Conservation (phyloP, 768 basidiomycete species). For the Suillus brevipes region DNA sequence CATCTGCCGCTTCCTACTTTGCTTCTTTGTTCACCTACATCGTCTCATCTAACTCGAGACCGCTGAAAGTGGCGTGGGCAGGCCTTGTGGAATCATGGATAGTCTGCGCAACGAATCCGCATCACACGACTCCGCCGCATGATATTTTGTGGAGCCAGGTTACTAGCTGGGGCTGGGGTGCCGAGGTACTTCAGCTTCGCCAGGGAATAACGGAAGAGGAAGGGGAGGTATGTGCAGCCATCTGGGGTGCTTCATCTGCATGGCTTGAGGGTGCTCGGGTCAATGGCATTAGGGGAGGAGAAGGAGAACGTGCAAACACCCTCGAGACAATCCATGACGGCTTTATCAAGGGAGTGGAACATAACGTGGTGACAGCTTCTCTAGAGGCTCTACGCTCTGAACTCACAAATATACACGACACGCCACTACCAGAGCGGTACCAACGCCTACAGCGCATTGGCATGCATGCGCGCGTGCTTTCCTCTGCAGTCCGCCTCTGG, state of each 20-base stretch:
- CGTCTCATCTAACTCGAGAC: constrained; percentile 29
- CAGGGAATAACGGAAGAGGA: constrained; percentile 33
- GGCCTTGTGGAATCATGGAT: constrained; percentile 70
- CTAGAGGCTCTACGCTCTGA: constrained; percentile 35
- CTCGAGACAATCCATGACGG: constrained; percentile 37
- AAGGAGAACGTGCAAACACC: constrained; percentile 51
- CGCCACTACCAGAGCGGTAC: background rate
- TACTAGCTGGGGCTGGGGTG: constrained; percentile 73
- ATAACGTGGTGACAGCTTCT: constrained; percentile 36
- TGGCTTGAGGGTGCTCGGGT: constrained; percentile 80
- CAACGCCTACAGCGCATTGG: constrained; percentile 32
- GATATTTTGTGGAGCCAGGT: constrained; percentile 91
- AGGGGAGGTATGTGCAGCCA: constrained; percentile 32
- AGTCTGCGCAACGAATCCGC: constrained; percentile 86
- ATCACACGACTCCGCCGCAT: constrained; percentile 81
- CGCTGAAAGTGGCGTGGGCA: constrained; percentile 53
- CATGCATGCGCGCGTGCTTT: constrained; percentile 37
- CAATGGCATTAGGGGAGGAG: constrained; percentile 69
- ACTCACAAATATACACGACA: constrained; percentile 16
- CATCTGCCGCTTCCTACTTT: constrained; percentile 60
- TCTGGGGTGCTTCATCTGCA: constrained; percentile 47
- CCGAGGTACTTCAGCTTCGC: constrained; percentile 49
- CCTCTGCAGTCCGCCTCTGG: constrained; percentile 61
- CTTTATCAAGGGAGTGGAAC: constrained; percentile 42
- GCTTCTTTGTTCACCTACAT: constrained; percentile 49